Conservation (phyloP, 108 stramenopile species). For the Hondaea fermentalgiana region DNA sequence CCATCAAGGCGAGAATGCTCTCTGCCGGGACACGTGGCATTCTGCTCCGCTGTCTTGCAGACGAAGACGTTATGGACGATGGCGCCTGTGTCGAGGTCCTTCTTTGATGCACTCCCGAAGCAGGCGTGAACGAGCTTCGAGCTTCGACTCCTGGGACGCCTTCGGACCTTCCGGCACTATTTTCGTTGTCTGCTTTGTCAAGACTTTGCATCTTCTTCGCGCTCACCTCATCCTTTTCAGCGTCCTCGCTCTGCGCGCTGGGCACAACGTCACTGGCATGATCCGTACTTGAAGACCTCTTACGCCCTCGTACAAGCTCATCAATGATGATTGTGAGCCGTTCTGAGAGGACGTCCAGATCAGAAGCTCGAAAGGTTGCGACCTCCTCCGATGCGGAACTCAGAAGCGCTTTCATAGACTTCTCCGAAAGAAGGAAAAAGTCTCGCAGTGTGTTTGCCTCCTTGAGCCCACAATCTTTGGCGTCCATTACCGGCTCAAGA, state of each 20-base stretch:
- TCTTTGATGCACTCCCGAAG: too few species aligned
- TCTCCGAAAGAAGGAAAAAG: not conserved
- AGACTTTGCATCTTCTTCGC: too few species aligned
- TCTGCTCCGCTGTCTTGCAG: too few species aligned
- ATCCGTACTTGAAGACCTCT: not conserved
- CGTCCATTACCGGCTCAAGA: not conserved
- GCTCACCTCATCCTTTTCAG: too few species aligned
- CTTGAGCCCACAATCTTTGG: not conserved
- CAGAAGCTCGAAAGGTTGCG: not conserved
- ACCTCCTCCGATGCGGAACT: not conserved
- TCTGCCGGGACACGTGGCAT: not conserved
- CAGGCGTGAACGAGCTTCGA: too few species aligned
- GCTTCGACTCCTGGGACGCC: too few species aligned
- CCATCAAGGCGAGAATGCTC: not conserved
- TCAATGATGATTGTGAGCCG: not conserved
- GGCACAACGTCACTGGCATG: not conserved
- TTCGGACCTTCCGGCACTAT: too few species aligned
- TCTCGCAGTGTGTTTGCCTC: too few species aligned
- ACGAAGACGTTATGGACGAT: too few species aligned
- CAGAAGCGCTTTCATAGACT: not conserved
- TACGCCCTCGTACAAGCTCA: not conserved
- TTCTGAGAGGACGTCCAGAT: not conserved
- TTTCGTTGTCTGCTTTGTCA: too few species aligned
- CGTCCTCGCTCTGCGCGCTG: too few species aligned
- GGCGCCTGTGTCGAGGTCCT: too few species aligned